These are phyloP conservation scores for Moringa oleifera DNA, from an alignment of 345 rosid species.

Conservation along the genomic window DNA sequence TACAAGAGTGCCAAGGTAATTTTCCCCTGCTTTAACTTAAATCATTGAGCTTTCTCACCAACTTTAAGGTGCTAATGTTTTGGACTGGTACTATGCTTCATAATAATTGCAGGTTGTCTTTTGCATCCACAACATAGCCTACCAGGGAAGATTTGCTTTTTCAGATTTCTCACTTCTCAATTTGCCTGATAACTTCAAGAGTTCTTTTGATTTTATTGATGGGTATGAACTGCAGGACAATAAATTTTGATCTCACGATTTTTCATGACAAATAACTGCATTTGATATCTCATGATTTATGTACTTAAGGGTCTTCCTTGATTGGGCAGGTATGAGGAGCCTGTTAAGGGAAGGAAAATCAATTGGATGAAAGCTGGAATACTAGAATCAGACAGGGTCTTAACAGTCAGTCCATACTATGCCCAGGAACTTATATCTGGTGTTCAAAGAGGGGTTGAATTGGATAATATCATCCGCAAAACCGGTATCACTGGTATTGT, in stretches of 20 bases:
- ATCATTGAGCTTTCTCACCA: not conserved
- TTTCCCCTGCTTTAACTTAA: not conserved
- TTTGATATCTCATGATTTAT: no score
- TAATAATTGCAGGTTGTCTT: slow-evolving; percentile 57
- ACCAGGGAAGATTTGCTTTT: slow-evolving; percentile 78
- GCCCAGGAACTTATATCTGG: slow-evolving; percentile 85
- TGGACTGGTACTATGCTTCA: slow-evolving; percentile 5
- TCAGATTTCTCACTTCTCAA: slow-evolving; percentile 64
- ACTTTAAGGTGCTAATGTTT: not conserved
- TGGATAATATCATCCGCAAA: slow-evolving; percentile 54
- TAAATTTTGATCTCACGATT: not conserved
- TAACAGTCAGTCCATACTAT: slow-evolving; percentile 87
- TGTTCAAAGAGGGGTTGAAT: slow-evolving; percentile 69
- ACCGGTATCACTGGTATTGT: slow-evolving; percentile 59
- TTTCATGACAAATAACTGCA: no score
- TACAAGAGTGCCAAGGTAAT: slow-evolving; percentile 75
- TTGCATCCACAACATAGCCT: slow-evolving; percentile 97
- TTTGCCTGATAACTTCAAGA: slow-evolving; percentile 62
- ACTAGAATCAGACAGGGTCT: slow-evolving; percentile 61
- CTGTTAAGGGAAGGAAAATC: slow-evolving; percentile 82
- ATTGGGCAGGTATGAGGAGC: slow-evolving; percentile 45
- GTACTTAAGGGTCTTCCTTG: slow-evolving; percentile 4
- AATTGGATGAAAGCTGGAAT: slow-evolving; percentile 98
- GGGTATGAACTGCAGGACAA: slow-evolving; percentile 36
- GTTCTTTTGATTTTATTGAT: slow-evolving; percentile 84